Percentiles rank a stretch among this genome's conserved stretches.
These are phyloP conservation scores for Fomitopsis palustris DNA, from an alignment of 1,284 basidiomycete genomes.

Conservation along the genomic window DNA sequence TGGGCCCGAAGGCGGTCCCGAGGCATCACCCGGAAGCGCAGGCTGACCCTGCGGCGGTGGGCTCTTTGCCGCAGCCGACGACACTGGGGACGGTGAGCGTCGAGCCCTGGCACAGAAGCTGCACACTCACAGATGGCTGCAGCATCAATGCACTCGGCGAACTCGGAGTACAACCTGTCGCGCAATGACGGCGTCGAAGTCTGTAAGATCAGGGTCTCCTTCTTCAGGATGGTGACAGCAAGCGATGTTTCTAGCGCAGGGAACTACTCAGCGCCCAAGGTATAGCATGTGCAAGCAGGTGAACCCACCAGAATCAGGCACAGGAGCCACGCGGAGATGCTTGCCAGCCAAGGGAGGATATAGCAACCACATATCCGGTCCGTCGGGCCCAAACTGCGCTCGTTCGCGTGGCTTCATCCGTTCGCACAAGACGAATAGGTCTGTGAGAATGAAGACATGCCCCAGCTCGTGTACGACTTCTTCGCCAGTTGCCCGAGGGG, in stretches of 20 bases:
- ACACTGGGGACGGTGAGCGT: constrained; percentile 28
- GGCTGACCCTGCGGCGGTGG: constrained; percentile 55
- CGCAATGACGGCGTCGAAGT: constrained; percentile 61
- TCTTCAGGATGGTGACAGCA: constrained; percentile 83
- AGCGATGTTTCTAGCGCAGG: constrained; percentile 60
- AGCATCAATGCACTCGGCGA: constrained; percentile 84
- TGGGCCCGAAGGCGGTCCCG: neutral
- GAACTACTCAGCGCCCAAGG: constrained; percentile 5
- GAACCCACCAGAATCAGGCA: constrained; percentile 51
- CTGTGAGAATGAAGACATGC: constrained; percentile 88
- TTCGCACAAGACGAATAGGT: constrained; percentile 88
- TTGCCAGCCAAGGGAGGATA: constrained; percentile 97
- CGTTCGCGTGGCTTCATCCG: constrained; percentile 70
- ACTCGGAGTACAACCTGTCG: constrained; percentile 69
- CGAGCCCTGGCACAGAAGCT: constrained; percentile 1
- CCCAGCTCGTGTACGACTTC: constrained; percentile 76
- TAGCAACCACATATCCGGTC: constrained; percentile 87
- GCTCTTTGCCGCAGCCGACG: constrained; percentile 22
- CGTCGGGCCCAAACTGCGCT: constrained; percentile 43
- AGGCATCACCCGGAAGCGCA: constrained; percentile 19
- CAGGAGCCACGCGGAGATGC: constrained; percentile 74
- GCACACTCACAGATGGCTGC: constrained; percentile 65
- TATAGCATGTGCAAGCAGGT: constrained; percentile 7
- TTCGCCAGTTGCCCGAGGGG: constrained; percentile 70
- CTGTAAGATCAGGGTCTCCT: constrained; percentile 78